A percentile compares a stretch with the other conserved stretches of the same genome.
These are phyloP conservation scores for Desmodesmus armatus DNA, from an alignment of 139 green algal species.

Conservation along the genomic window DNA sequence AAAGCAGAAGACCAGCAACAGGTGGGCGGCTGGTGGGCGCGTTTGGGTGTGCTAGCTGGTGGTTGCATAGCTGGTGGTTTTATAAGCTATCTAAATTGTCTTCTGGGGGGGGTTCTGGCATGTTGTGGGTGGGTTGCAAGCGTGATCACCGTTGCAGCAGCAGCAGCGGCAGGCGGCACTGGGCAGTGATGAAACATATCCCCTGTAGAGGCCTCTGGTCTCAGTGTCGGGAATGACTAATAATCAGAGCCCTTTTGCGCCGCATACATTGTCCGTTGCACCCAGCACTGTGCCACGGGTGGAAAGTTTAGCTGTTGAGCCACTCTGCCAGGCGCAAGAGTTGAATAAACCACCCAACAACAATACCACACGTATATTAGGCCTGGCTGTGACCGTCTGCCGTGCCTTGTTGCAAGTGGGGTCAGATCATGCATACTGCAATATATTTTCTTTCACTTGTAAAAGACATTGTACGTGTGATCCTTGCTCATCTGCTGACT, in stretches of 20 bases:
- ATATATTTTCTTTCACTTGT: too few relatives aligned
- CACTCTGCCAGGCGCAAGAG: constrained; percentile 8
- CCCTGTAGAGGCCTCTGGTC: background rate
- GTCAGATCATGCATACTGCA: too few relatives aligned
- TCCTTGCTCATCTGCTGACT: too few relatives aligned
- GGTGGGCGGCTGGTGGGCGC: background rate
- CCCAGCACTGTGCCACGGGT: background rate
- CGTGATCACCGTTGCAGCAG: background rate
- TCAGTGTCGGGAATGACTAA: constrained; percentile 41
- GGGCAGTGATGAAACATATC: constrained; percentile 21
- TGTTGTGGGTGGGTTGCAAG: background rate
- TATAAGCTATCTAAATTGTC: background rate
- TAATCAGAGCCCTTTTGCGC: constrained; percentile 32
- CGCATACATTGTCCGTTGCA: background rate
- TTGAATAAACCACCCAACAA: constrained; percentile 38
- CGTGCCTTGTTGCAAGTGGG: too few relatives aligned
- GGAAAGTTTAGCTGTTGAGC: constrained; percentile 37
- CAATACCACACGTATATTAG: too few relatives aligned
- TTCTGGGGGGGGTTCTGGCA: background rate
- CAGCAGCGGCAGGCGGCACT: background rate
- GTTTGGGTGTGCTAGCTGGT: background rate
- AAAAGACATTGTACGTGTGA: too few relatives aligned
- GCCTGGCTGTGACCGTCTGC: too few relatives aligned
- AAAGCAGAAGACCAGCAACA: background rate
- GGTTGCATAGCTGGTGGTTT: background rate